Evolutionary conservation across 768 basidiomycete genomes (phyloP).

Genomic region (Auricularia auricula-judae): DNA sequence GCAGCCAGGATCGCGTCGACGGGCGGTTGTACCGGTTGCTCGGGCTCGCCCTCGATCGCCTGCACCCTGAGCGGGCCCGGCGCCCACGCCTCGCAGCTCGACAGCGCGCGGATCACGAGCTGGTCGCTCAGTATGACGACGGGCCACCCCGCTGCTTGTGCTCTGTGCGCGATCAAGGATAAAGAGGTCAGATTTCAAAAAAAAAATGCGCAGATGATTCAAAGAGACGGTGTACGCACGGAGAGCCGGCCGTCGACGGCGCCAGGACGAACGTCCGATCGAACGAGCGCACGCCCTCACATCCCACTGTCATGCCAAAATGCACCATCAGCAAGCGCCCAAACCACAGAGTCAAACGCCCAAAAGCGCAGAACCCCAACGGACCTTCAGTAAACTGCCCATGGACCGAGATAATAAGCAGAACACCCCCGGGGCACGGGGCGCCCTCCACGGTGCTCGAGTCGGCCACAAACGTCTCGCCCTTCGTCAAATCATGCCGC

Average conservation of each 20-base stretch:
- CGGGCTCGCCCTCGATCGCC: constrained; percentile 22
- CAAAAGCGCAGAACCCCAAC: constrained; percentile 15
- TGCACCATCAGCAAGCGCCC: neutral
- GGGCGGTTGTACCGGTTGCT: neutral
- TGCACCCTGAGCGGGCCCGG: constrained; percentile 68
- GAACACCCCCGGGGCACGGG: constrained; percentile 14
- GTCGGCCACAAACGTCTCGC: constrained; percentile 81
- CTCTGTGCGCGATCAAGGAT: constrained; percentile 29
- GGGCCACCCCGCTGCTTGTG: constrained; percentile 79
- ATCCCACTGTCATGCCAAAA: constrained; percentile 34
- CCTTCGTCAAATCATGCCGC: constrained; percentile 68
- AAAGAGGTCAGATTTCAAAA: constrained; percentile 6
- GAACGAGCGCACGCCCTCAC: constrained; percentile 79
- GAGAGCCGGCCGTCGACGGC: constrained; percentile 68
- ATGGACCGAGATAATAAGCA: constrained; percentile 65
- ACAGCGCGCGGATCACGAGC: constrained; percentile 72
- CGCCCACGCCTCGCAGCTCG: constrained; percentile 69
- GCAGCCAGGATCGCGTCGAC: constrained; percentile 28
- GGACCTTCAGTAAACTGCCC: constrained; percentile 87
- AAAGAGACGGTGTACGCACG: constrained; percentile 38
- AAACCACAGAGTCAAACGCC: too few relatives aligned
- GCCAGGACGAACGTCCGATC: constrained; percentile 85
- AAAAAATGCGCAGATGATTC: constrained; percentile 5
- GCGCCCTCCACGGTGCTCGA: constrained; percentile 49
- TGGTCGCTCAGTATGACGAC: constrained; percentile 85